phyloP scores from a whole-genome alignment of 208 protist genomes.

The Naegleria gruberi region DNA sequence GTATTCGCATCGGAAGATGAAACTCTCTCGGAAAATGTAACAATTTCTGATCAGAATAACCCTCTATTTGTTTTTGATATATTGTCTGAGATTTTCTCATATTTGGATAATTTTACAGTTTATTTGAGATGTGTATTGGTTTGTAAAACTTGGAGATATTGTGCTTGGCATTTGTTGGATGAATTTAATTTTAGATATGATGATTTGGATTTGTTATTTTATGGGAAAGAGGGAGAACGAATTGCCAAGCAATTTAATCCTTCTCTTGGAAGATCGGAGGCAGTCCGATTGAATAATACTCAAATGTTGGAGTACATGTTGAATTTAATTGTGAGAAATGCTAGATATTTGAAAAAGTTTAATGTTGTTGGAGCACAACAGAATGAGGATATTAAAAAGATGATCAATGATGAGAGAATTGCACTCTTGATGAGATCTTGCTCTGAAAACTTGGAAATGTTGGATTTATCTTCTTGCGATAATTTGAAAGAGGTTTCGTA shows the following conservation, averaged over 20 bases:
- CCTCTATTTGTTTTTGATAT: not conserved
- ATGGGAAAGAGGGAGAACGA: not conserved
- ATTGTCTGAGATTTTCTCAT: not conserved
- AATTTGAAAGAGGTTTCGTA: not conserved
- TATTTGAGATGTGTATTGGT: not conserved
- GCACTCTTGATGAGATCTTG: not conserved
- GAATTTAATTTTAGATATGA: not conserved
- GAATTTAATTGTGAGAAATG: not conserved
- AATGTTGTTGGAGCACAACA: not conserved
- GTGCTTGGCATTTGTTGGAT: not conserved
- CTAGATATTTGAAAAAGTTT: not conserved
- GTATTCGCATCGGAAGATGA: too few species aligned
- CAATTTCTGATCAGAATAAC: not conserved
- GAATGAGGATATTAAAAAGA: not conserved
- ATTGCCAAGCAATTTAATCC: too few species aligned
- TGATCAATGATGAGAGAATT: not conserved
- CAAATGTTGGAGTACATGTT: not conserved
- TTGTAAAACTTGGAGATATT: not conserved
- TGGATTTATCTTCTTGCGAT: not conserved
- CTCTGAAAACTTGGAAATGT: not conserved
- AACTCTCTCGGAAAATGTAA: too few species aligned
- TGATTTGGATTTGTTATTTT: not conserved
- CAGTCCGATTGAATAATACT: not conserved
- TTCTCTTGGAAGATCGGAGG: not conserved
- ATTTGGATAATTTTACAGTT: not conserved